phyloP scores from a whole-genome alignment of 495 filamentous ascomycete genomes.

The Neurospora sp. region DNA sequence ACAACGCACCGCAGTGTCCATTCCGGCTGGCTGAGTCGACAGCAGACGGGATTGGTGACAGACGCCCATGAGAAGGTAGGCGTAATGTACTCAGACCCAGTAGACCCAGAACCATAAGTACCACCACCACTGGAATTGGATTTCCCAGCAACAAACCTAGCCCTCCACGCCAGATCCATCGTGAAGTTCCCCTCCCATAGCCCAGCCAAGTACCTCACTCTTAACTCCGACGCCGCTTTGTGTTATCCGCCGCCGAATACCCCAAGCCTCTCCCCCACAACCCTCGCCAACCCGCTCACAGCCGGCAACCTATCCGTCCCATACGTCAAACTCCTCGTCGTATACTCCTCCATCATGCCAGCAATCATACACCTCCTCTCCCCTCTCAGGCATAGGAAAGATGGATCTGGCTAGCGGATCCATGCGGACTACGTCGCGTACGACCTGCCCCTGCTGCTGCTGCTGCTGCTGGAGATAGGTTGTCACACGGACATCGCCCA shows the following conservation, averaged over 20 bases:
- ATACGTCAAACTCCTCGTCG: constrained; percentile 14
- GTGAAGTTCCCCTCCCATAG: neutral
- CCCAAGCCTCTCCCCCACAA: neutral
- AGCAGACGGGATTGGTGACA: neutral
- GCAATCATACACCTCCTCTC: neutral
- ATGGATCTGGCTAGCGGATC: neutral
- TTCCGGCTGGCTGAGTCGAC: neutral
- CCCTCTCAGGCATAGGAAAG: neutral
- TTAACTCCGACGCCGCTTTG: no score
- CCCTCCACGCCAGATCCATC: neutral
- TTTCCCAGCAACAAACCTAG: neutral
- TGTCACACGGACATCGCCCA: no score
- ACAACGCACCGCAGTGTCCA: neutral
- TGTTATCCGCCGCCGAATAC: no score
- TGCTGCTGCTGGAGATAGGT: neutral
- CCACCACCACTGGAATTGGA: no score
- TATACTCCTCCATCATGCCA: constrained; percentile 7
- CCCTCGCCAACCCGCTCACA: constrained; percentile 20
- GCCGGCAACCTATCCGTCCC: constrained; percentile 21
- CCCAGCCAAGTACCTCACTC: neutral
- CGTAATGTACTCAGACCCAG: constrained; percentile 6
- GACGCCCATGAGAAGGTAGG: neutral
- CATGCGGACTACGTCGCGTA: neutral
- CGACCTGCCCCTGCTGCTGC: neutral
- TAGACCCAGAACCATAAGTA: neutral